A percentile compares a stretch with the other conserved stretches of the same genome.
Conservation (phyloP, 352 stramenopile genomes). For the Thalassiosira hispida region DNA sequence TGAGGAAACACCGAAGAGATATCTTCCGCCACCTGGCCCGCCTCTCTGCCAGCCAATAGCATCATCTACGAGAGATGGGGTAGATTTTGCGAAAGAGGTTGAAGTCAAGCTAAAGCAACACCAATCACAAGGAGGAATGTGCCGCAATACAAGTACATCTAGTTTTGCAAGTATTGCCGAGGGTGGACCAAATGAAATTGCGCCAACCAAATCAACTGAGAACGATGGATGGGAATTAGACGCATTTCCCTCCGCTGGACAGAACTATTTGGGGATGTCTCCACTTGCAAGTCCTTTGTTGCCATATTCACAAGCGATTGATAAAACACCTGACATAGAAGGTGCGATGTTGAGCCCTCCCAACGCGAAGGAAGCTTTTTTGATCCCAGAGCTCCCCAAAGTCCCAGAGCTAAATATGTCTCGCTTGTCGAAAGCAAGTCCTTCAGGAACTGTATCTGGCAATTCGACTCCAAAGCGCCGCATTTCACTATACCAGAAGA, state of each 20-base stretch:
- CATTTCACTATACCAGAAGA: conserved; percentile 49
- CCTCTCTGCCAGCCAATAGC: conserved; percentile 30
- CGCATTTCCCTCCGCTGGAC: conserved; percentile 4
- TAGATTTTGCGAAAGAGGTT: conserved; percentile 40
- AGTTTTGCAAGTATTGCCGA: conserved; percentile 61
- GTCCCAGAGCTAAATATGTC: not conserved
- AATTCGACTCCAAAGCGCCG: conserved; percentile 53
- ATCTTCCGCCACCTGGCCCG: conserved; percentile 10
- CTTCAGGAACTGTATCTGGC: conserved; percentile 32
- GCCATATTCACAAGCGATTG: not conserved
- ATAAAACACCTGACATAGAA: not conserved
- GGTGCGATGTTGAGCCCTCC: not conserved
- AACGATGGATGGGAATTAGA: conserved; percentile 52
- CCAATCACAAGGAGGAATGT: conserved; percentile 32
- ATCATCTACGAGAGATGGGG: conserved; percentile 15
- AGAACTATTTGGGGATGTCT: conserved; percentile 13
- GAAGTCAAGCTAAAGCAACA: conserved; percentile 50
- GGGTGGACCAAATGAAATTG: conserved; percentile 13
- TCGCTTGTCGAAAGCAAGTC: conserved; percentile 7
- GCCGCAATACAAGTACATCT: conserved; percentile 37
- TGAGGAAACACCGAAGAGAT: conserved; percentile 12
- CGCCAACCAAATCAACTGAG: not conserved
- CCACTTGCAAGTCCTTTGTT: conserved; percentile 23
- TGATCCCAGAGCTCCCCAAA: conserved; percentile 38
- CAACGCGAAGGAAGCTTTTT: conserved; percentile 3